Conservation (phyloP, 2,329 filamentous ascomycete species). For the Alternaria gansuensis region DNA sequence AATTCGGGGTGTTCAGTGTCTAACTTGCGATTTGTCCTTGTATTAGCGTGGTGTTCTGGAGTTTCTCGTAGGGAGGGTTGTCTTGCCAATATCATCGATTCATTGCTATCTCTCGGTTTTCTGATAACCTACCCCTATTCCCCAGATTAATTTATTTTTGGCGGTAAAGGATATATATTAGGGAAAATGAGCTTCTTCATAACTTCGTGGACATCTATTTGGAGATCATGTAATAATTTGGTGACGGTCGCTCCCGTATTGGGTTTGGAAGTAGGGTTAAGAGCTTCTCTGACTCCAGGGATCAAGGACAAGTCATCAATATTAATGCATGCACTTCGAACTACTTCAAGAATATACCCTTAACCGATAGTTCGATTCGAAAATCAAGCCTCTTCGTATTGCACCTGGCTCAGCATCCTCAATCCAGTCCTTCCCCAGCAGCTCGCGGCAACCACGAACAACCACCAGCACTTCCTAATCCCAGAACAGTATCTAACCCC, state of each 20-base stretch:
- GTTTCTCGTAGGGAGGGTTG: background rate
- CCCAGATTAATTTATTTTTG: too few species aligned
- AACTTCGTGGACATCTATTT: too few species aligned
- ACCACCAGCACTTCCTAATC: background rate
- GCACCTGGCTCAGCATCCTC: background rate
- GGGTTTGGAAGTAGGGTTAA: too few species aligned
- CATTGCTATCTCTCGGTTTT: background rate
- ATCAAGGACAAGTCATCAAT: too few species aligned
- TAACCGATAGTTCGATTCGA: too few species aligned
- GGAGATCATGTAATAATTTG: too few species aligned
- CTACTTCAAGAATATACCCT: too few species aligned
- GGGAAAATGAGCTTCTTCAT: too few species aligned
- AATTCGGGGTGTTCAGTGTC: background rate
- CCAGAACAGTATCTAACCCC: background rate
- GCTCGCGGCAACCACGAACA: background rate
- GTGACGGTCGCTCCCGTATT: too few species aligned
- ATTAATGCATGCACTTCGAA: too few species aligned
- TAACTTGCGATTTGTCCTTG: background rate
- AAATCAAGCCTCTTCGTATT: background rate
- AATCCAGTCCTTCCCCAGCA: background rate
- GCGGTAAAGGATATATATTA: too few species aligned
- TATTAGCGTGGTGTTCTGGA: slow-evolving; percentile 16
- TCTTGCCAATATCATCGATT: background rate
- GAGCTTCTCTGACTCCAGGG: too few species aligned
- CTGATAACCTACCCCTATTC: background rate